phyloP scores from a whole-genome alignment of 1,139 yeast genomes.

The Blastobotrys raffinosifermentans region DNA sequence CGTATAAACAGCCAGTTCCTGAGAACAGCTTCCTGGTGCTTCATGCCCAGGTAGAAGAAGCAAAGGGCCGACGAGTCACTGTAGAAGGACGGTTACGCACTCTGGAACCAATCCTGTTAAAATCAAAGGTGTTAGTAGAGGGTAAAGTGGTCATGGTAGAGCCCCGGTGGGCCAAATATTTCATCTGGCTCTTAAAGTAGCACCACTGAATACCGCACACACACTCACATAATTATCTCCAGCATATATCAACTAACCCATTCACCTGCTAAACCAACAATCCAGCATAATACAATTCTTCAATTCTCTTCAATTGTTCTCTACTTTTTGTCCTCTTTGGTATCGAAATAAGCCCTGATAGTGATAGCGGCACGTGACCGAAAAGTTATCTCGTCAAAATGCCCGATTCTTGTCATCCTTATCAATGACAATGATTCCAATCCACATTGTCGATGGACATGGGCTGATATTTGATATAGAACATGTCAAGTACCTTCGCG shows the following conservation, averaged over 20 bases:
- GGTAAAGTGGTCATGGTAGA: constrained; percentile 25
- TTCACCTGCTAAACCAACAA: too few species aligned
- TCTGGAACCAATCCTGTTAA: constrained; percentile 7
- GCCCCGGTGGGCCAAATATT: constrained; percentile 28
- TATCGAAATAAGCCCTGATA: too few species aligned
- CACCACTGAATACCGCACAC: too few species aligned
- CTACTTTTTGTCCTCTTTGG: too few species aligned
- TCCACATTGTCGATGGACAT: constrained; percentile 40
- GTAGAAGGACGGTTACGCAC: constrained; percentile 47
- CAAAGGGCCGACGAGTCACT: constrained; percentile 72
- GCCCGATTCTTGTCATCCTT: too few species aligned
- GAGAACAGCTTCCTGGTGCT: constrained; percentile 63
- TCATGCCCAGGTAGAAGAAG: constrained; percentile 58
- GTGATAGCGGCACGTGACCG: too few species aligned
- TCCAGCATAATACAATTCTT: too few species aligned
- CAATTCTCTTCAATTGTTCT: too few species aligned
- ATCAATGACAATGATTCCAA: too few species aligned
- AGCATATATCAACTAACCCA: too few species aligned
- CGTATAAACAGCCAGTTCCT: constrained; percentile 59
- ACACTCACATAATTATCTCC: too few species aligned
- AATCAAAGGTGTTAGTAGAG: constrained; percentile 17
- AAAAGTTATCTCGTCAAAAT: too few species aligned
- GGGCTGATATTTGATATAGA: constrained; percentile 51
- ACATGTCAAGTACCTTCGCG: constrained; percentile 50
- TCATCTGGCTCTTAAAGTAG: constrained; percentile 20